Evolutionary conservation across 108 stramenopile species (phyloP), one percentile per base, ranked within the genome.

Genomic region (Parietichytrium sp.): DNA sequence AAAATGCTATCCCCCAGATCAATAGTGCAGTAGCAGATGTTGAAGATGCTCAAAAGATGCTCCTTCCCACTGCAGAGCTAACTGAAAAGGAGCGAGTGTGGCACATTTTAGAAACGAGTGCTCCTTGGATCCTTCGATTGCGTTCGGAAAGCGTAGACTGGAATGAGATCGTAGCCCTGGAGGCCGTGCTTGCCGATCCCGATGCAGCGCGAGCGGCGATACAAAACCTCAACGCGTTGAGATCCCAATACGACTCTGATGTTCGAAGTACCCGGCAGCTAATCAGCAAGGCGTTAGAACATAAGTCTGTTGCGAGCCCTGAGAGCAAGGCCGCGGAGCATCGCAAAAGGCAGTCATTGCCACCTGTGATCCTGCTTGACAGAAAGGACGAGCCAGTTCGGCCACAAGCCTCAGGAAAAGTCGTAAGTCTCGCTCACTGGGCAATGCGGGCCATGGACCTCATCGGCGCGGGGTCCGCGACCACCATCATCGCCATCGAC

Each of bases 381-480:
- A 26, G 54, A 26, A 27, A 55, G 15, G 13, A 55, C 54, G 29
- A 55, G 54, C 1, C 26, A 55, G 54, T 27, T 27, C 20, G 26
- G 26, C 25, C 13, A 55, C 8, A 45, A n/a, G 55, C 13, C 0
- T 36, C 1, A n/a, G 4, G 7, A 16, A 8, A 8, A 18, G 55
- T 31, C 55, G 42, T 4, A 45, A 72, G 13, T 72, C 6, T 72
- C 13, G 18, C 55, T 20, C 13, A 72, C 4, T 72, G 55, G 55
- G 55, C 55, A 10, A 20, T 42, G 55, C 31, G 55, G 42, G 55
- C 55, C 4, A 72, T 72, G 55, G n/a, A 20, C 42, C 55, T 72
- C 30, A 72, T 72, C 42, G 55, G 55, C 4, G 55, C 55, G 8
- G 6, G 6, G 42, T 6, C 29, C 0, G 1, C 55, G 13, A 72